Conservation (phyloP, 2,329 filamentous ascomycete genomes). For the Blastomyces gilchristii region DNA sequence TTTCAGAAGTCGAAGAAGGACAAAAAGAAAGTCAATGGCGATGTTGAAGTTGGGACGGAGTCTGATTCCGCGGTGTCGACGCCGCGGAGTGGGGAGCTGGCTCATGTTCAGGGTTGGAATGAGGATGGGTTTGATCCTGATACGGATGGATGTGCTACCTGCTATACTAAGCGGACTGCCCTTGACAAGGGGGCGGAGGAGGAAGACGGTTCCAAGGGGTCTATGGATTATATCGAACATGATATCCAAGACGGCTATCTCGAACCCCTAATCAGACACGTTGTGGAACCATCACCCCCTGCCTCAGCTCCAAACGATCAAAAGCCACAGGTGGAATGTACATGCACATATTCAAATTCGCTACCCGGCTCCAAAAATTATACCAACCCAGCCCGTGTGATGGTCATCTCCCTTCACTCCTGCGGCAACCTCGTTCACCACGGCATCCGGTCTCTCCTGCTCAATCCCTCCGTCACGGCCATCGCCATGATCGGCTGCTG, state of each 20-base stretch:
- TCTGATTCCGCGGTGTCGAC: slow-evolving; percentile 8
- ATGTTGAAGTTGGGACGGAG: slow-evolving; percentile 3
- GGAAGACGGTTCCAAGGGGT: slow-evolving; percentile 19
- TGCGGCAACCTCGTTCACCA: slow-evolving; percentile 97
- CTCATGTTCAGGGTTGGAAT: neutral
- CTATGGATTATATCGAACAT: slow-evolving; percentile 37
- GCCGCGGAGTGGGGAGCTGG: neutral
- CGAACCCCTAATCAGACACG: slow-evolving; percentile 31
- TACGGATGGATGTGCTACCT: neutral
- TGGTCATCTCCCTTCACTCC: slow-evolving; percentile 92
- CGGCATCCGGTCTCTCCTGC: slow-evolving; percentile 71
- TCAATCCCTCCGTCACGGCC: slow-evolving; percentile 77
- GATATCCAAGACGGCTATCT: slow-evolving; percentile 36
- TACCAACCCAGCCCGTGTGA: slow-evolving; percentile 43
- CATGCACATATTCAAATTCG: neutral
- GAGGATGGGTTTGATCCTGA: neutral
- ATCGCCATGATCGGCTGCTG: slow-evolving; percentile 96
- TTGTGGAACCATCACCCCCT: slow-evolving; percentile 19
- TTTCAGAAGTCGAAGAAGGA: slow-evolving; percentile 63
- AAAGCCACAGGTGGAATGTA: neutral
- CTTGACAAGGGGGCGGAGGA: neutral
- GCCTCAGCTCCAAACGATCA: neutral
- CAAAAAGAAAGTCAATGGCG: slow-evolving; percentile 48
- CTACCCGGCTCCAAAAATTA: neutral
- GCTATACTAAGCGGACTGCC: neutral